Evolutionary conservation across 176 grass and related monocot genomes (phyloP), one percentile per base, ranked within the genome.

Genomic region (Microstegium vimineum): DNA sequence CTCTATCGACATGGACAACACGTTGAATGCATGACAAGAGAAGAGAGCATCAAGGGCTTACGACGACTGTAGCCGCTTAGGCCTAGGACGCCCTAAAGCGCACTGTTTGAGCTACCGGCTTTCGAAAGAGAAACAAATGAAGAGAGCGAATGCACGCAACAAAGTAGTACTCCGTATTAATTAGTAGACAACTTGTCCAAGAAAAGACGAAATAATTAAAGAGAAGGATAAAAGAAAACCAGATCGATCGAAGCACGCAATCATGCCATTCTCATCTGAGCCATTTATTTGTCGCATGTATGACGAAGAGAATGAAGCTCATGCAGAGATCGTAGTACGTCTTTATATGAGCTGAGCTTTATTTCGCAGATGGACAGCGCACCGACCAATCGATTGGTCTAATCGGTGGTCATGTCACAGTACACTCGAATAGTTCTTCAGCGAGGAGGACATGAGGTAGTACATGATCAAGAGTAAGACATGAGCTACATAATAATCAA

Each of bases 1-100:
- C 18, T 52, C 10, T 59, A 80, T 47, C 17, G 64, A 42, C 67
- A 57, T 23, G 69, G 84, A 73, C 68, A 80, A 66, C 76, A 73
- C 66, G 71, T 37, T 37, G 27, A 54, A 41, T 42, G 67, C 67
- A 79, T 7, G 75, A 23, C 41, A 64, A 30, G 59, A 6, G 74
- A 18, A 34, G 46, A 22, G 57, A n/a, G 31, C 47, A 40, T 45
- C 38, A 23, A 46, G 35, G 5, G 15, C 17, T 69, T 8, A 69
- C n/a, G n/a, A n/a, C n/a, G n/a, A n/a, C 52, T 56, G 52, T 54
- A 8, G 46, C 16, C 46, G 16, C 46, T 51, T 51, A 16, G 18
- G 34, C 33, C 10, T 2, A 22, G 17, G 17, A 5, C 28, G 14
- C 35, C 41, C 3, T 35, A 25, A 76, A 69, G 45, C 27, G 23